A percentile compares a stretch with the other conserved stretches of the same genome.
Conservation (phyloP, 2,329 filamentous ascomycete species). For the Neonectria faginata region DNA sequence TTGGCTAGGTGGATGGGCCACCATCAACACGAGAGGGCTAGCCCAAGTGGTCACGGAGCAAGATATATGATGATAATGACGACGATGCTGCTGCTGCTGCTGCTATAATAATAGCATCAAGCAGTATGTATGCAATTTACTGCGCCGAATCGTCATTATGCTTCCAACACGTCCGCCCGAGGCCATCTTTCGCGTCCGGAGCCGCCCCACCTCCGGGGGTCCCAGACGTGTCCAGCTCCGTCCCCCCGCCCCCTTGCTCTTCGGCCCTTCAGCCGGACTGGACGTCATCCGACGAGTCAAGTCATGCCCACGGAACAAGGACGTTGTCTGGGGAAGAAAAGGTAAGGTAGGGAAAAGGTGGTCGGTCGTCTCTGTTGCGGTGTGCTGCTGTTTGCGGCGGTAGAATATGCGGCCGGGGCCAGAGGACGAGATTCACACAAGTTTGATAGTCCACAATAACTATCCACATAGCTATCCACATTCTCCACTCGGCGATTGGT, state of each 20-base stretch:
- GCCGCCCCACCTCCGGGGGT: conserved; percentile 10
- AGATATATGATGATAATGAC: background rate
- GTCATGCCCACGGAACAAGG: conserved; percentile 29
- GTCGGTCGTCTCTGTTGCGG: background rate
- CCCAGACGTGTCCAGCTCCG: conserved; percentile 2
- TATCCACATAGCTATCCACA: background rate
- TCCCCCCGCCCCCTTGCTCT: background rate
- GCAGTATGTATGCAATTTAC: background rate
- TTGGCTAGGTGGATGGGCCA: too few species aligned
- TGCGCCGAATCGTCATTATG: background rate
- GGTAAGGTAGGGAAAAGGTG: background rate
- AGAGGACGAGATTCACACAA: background rate
- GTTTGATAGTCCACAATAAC: background rate
- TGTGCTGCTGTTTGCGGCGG: background rate
- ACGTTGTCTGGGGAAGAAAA: background rate
- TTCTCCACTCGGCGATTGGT: background rate
- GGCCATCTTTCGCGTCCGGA: conserved; percentile 9
- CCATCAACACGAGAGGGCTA: too few species aligned
- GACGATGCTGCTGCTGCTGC: too few species aligned
- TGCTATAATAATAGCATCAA: background rate
- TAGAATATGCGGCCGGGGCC: too few species aligned
- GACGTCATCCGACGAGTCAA: conserved; percentile 40
- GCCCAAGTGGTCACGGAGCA: background rate
- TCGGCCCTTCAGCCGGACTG: conserved; percentile 20
- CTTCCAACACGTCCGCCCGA: background rate